These are phyloP conservation scores for Conidiobolus incongruus DNA, from an alignment of 371 early-diverging fungal genomes.

Conservation along the genomic window DNA sequence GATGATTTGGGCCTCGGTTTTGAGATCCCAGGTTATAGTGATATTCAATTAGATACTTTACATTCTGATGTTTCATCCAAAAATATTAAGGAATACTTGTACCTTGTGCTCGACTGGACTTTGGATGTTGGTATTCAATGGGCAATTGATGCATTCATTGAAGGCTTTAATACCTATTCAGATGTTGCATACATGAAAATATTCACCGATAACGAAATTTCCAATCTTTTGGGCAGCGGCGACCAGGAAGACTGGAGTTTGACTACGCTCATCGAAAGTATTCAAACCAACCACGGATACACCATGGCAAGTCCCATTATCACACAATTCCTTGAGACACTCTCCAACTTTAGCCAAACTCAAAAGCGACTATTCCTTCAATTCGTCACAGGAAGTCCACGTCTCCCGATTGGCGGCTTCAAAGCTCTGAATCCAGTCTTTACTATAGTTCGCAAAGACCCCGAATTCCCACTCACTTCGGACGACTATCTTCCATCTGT, in stretches of 20 bases:
- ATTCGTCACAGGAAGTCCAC: conserved; percentile 82
- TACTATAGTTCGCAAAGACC: conserved; percentile 64
- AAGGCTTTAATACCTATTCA: conserved; percentile 62
- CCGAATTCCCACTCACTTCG: conserved; percentile 30
- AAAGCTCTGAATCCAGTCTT: conserved; percentile 57
- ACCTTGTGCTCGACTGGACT: conserved; percentile 34
- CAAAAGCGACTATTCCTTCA: conserved; percentile 64
- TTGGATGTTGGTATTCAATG: conserved; percentile 41
- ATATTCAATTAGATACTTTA: conserved; percentile 15
- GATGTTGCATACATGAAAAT: conserved; percentile 34
- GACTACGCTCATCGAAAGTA: conserved; percentile 32
- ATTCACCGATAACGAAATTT: conserved; percentile 49
- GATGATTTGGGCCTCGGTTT: conserved; percentile 64
- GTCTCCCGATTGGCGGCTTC: conserved; percentile 78
- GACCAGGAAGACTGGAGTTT: conserved; percentile 62
- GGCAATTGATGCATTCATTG: conserved; percentile 49
- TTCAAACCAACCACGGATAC: conserved; percentile 81
- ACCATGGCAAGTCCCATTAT: conserved; percentile 42
- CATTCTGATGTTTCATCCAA: conserved; percentile 39
- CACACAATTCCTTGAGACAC: conserved; percentile 30
- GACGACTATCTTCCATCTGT: conserved; percentile 81
- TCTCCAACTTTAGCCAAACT: conserved; percentile 26
- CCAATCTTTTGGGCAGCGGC: conserved; percentile 34
- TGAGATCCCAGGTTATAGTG: conserved; percentile 48
- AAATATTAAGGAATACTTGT: conserved; percentile 55